Evolutionary conservation across 2,329 filamentous ascomycete species (phyloP).

Genomic region (Parastagonospora nodorum): DNA sequence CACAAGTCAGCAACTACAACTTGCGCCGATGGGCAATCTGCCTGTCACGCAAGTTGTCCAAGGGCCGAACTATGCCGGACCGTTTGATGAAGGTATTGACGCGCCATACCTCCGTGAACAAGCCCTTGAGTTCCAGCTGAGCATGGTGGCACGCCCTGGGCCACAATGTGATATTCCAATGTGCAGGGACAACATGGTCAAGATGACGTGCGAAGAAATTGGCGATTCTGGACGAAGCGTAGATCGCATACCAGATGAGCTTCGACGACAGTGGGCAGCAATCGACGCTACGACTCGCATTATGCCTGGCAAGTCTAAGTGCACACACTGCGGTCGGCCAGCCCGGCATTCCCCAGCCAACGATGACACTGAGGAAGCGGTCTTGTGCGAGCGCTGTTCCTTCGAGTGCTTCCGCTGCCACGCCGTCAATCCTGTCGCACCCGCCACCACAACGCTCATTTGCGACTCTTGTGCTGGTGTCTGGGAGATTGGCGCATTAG

Average conservation of each 20-base stretch:
- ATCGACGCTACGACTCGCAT: conserved; percentile 5
- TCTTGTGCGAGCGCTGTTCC: conserved; percentile 48
- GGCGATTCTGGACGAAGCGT: conserved; percentile 47
- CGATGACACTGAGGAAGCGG: neutral
- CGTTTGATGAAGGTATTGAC: conserved; percentile 37
- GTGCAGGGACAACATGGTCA: conserved; percentile 39
- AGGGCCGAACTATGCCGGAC: conserved; percentile 50
- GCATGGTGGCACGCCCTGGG: conserved; percentile 16
- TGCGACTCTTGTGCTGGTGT: conserved; percentile 39
- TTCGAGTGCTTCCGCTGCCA: conserved; percentile 52
- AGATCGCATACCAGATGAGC: conserved; percentile 50
- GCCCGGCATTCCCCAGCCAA: conserved; percentile 28
- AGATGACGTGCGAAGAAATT: conserved; percentile 43
- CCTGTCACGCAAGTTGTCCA: conserved; percentile 54
- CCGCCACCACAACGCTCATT: conserved; percentile 19
- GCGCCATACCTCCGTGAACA: conserved; percentile 31
- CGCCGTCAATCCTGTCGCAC: conserved; percentile 15
- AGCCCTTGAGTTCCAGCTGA: conserved; percentile 41
- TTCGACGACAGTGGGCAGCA: conserved; percentile 36
- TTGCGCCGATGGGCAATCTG: conserved; percentile 47
- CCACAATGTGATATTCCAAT: conserved; percentile 30
- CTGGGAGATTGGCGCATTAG: conserved; percentile 47
- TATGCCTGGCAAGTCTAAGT: conserved; percentile 38
- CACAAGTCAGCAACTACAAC: conserved; percentile 37
- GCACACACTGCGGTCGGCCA: conserved; percentile 38